phyloP scores from a whole-genome alignment of 768 basidiomycete species.

The Arthromyces matolae region DNA sequence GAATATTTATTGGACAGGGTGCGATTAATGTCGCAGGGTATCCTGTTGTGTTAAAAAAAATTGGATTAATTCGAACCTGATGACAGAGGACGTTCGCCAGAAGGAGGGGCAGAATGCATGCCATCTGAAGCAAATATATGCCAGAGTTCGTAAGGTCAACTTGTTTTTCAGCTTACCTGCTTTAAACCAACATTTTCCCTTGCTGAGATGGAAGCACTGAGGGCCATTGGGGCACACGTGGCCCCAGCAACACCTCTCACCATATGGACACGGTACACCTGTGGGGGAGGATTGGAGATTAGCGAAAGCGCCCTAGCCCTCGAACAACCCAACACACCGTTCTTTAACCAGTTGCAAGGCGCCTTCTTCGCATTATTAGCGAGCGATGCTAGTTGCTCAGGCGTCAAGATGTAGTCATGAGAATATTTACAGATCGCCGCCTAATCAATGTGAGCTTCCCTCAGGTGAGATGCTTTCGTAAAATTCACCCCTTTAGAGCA shows the following conservation, averaged over 20 bases:
- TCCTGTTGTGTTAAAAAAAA: slow-evolving; percentile 4
- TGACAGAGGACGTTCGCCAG: slow-evolving; percentile 9
- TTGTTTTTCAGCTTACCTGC: slow-evolving; percentile 43
- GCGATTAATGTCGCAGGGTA: slow-evolving; percentile 12
- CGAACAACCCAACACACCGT: slow-evolving; percentile 39
- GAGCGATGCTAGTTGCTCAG: slow-evolving; percentile 68
- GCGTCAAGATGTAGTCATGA: slow-evolving; percentile 70
- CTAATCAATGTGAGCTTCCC: slow-evolving; percentile 31
- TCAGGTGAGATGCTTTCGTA: slow-evolving; percentile 5
- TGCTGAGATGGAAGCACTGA: slow-evolving; percentile 65
- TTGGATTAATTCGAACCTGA: slow-evolving; percentile 8
- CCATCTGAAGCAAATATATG: slow-evolving; percentile 27
- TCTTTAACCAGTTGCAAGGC: slow-evolving; percentile 82
- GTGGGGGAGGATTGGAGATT: neutral
- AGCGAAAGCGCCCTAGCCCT: neutral
- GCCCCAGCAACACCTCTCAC: slow-evolving; percentile 77
- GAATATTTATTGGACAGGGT: too few relatives aligned
- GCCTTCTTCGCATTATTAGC: slow-evolving; percentile 80
- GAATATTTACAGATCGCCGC: slow-evolving; percentile 75
- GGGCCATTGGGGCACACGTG: slow-evolving; percentile 80
- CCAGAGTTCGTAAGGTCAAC: neutral
- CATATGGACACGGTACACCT: slow-evolving; percentile 77
- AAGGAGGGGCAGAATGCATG: slow-evolving; percentile 35
- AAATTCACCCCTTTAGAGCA: slow-evolving; percentile 70
- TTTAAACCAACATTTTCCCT: slow-evolving; percentile 89